A percentile compares a stretch with the other conserved stretches of the same genome.
These are phyloP conservation scores for Boletus sensibilis DNA, from an alignment of 768 basidiomycete genomes.

Conservation along the genomic window DNA sequence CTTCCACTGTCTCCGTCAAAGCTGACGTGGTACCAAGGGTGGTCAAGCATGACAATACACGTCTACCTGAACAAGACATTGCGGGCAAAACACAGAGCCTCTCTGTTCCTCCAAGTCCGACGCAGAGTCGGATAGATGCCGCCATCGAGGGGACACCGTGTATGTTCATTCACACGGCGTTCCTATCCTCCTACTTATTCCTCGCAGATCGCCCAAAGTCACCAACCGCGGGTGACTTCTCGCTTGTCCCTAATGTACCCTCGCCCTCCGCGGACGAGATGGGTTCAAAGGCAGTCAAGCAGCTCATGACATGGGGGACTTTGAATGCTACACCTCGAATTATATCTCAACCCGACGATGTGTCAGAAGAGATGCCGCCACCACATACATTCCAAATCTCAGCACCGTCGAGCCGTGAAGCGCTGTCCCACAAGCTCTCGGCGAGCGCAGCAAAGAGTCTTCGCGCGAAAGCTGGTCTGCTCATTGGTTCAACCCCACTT, in stretches of 20 bases:
- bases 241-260: slow-evolving; percentile 82
- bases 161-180: slow-evolving; percentile 39
- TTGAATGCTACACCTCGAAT: slow-evolving; percentile 89
- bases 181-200: slow-evolving; percentile 9
- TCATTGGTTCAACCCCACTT: slow-evolving; percentile 40
- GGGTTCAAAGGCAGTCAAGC: slow-evolving; percentile 78
- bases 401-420: slow-evolving; percentile 76
- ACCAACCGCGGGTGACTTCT: slow-evolving; percentile 55
- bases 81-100: slow-evolving; percentile 38
- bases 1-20: slow-evolving; percentile 29
- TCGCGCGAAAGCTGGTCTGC: slow-evolving; percentile 68
- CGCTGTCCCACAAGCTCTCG: slow-evolving; percentile 77
- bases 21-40: slow-evolving; percentile 49
- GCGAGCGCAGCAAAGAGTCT: slow-evolving; percentile 79
- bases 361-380: slow-evolving; percentile 40
- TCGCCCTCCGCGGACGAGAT: slow-evolving; percentile 84
- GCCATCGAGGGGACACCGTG: slow-evolving; percentile 93
- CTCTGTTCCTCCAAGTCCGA: slow-evolving; percentile 82
- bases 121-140: slow-evolving; percentile 84
- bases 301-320: slow-evolving; percentile 98
- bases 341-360: slow-evolving; percentile 62
- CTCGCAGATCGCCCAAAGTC: slow-evolving; percentile 61
- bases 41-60: slow-evolving; percentile 80
- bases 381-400: slow-evolving; percentile 74
- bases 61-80: slow-evolving; percentile 71